Conservation (phyloP, 192 early-diverging fungal genomes). For the Jimgerdemannia lactiflua region DNA sequence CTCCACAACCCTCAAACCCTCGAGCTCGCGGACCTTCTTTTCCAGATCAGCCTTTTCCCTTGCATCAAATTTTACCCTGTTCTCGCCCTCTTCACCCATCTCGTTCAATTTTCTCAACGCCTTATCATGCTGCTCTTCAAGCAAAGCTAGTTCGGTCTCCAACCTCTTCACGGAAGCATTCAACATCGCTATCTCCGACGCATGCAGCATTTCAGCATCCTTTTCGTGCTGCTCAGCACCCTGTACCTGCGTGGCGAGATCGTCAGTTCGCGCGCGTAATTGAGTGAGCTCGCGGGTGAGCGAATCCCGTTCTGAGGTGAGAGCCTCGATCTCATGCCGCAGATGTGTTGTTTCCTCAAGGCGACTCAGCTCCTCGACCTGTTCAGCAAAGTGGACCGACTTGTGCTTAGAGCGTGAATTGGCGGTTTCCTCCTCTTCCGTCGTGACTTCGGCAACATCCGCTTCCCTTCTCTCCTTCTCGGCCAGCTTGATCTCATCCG, state of each 20-base stretch:
- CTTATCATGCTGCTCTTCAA: neutral
- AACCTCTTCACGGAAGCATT: neutral
- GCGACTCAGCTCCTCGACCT: neutral
- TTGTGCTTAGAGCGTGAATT: neutral
- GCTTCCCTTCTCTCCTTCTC: constrained; percentile 3
- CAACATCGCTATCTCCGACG: neutral
- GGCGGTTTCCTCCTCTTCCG: constrained; percentile 5
- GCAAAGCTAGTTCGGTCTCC: neutral
- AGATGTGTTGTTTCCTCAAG: neutral
- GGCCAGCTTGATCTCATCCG: constrained; percentile 4
- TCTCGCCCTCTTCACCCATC: neutral
- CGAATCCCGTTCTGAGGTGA: neutral
- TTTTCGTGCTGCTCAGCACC: neutral
- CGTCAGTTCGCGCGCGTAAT: neutral
- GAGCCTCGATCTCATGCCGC: neutral
- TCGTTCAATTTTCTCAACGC: neutral
- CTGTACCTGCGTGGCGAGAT: neutral
- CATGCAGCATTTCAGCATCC: neutral
- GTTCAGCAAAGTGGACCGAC: neutral
- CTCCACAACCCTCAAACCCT: neutral
- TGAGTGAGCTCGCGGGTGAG: neutral
- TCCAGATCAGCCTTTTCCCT: neutral
- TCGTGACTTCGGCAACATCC: constrained; percentile 8
- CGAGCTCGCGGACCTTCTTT: neutral
- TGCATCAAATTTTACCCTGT: neutral